Conservation (phyloP, 2,329 filamentous ascomycete genomes). For the Dactylellina leptospora region DNA sequence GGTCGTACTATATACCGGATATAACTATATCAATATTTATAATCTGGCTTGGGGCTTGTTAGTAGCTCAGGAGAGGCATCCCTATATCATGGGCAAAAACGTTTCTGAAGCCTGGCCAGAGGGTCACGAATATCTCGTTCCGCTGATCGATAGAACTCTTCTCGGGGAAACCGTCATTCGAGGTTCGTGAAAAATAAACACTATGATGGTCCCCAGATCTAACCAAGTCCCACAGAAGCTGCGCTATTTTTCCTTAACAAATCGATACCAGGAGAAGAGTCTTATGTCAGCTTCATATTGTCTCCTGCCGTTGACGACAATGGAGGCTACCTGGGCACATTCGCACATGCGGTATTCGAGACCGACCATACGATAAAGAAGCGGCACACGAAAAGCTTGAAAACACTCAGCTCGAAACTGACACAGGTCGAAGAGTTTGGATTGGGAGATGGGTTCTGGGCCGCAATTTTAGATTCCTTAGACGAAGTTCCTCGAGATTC, state of each 20-base stretch:
- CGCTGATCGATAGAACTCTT: slow-evolving; percentile 40
- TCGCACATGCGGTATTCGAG: slow-evolving; percentile 55
- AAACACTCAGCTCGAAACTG: slow-evolving; percentile 52
- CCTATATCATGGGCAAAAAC: slow-evolving; percentile 46
- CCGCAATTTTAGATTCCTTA: slow-evolving; percentile 54
- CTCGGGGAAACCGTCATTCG: slow-evolving; percentile 43
- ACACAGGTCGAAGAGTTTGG: slow-evolving; percentile 35
- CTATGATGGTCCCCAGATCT: not conserved
- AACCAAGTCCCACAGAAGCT: slow-evolving; percentile 12
- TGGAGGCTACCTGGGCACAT: slow-evolving; percentile 52
- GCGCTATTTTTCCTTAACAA: slow-evolving; percentile 44
- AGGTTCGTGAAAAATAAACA: slow-evolving; percentile 1
- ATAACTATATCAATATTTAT: slow-evolving; percentile 45
- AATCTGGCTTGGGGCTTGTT: slow-evolving; percentile 42
- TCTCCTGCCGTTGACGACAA: slow-evolving; percentile 53
- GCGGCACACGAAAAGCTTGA: slow-evolving; percentile 54
- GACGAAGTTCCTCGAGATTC: slow-evolving; percentile 55
- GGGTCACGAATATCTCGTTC: slow-evolving; percentile 32
- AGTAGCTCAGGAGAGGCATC: slow-evolving; percentile 45
- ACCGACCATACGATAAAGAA: slow-evolving; percentile 54
- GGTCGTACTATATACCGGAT: slow-evolving; percentile 39
- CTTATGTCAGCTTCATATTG: slow-evolving; percentile 56
- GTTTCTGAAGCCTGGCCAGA: slow-evolving; percentile 40
- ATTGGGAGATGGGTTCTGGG: slow-evolving; percentile 52
- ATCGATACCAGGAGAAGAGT: slow-evolving; percentile 53